phyloP scores from a whole-genome alignment of 805 yeast species.

The Saccharomycopsis sp. region DNA sequence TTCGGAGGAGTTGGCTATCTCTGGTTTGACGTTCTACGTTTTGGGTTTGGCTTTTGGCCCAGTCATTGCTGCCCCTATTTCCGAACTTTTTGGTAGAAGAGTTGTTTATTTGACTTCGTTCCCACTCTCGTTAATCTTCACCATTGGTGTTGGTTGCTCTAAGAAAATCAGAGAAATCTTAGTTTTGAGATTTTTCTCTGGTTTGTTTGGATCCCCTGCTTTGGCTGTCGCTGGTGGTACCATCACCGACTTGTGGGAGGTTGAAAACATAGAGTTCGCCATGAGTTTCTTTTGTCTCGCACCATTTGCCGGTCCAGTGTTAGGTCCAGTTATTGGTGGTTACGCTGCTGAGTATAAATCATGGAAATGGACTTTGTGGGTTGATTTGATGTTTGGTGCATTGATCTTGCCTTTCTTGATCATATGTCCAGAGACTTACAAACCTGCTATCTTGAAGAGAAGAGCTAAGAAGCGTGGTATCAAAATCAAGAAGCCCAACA shows the following conservation, averaged over 20 bases:
- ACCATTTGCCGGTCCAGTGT: conserved; percentile 74
- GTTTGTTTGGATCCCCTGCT: conserved; percentile 74
- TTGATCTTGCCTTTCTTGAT: conserved; percentile 41
- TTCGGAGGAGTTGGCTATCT: conserved; percentile 52
- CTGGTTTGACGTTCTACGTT: conserved; percentile 65
- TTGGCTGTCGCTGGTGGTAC: conserved; percentile 84
- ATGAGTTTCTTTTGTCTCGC: conserved; percentile 73
- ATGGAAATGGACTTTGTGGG: conserved; percentile 71
- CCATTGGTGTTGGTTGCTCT: conserved; percentile 67
- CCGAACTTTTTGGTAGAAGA: conserved; percentile 64
- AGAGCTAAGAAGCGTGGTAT: conserved; percentile 59
- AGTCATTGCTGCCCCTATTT: conserved; percentile 62
- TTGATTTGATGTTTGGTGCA: conserved; percentile 61
- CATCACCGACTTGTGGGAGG: conserved; percentile 67
- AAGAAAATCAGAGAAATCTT: conserved; percentile 53
- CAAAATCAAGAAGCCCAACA: conserved; percentile 34
- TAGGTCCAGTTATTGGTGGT: conserved; percentile 72
- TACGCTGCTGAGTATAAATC: conserved; percentile 37
- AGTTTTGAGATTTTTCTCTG: conserved; percentile 67
- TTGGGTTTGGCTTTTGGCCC: conserved; percentile 71
- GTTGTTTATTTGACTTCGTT: conserved; percentile 51
- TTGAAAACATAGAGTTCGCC: conserved; percentile 61
- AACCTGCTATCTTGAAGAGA: conserved; percentile 51
- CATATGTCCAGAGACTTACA: conserved; percentile 61
- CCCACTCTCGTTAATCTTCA: conserved; percentile 63